Percentiles rank a stretch among this genome's conserved stretches.
Conservation (phyloP, 805 yeast species). For the Lipomyces yamadae region DNA sequence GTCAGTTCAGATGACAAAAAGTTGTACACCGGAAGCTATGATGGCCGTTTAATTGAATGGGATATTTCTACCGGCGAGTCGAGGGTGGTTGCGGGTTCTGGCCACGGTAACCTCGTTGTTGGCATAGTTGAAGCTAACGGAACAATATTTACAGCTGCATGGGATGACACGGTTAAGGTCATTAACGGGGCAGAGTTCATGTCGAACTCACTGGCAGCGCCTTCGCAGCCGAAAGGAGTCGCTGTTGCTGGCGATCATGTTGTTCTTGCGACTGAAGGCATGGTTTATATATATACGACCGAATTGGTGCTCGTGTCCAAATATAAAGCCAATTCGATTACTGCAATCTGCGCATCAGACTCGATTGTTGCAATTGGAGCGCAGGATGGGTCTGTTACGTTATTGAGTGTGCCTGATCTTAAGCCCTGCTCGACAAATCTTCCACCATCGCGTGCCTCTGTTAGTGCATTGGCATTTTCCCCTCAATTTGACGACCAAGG, state of each 20-base stretch:
- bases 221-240: slow-evolving; percentile 58
- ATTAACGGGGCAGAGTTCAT: slow-evolving; percentile 44
- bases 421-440: slow-evolving; percentile 32
- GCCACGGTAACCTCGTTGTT: slow-evolving; percentile 71
- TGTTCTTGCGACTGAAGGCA: slow-evolving; percentile 53
- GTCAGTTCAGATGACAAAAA: slow-evolving; percentile 27
- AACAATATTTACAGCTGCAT: slow-evolving; percentile 64
- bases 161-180: slow-evolving; percentile 81
- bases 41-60: slow-evolving; percentile 77
- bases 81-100: slow-evolving; percentile 47
- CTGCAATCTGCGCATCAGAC: slow-evolving; percentile 27
- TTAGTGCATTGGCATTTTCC: slow-evolving; percentile 48
- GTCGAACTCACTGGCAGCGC: slow-evolving; percentile 47
- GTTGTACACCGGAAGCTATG: slow-evolving; percentile 72
- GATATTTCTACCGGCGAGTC: slow-evolving; percentile 48
- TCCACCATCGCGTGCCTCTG: slow-evolving; percentile 61
- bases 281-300: slow-evolving; percentile 13
- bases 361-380: slow-evolving; percentile 34
- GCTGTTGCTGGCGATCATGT: slow-evolving; percentile 47
- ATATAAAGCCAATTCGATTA: slow-evolving; percentile 18
- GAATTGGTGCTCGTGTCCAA: slow-evolving; percentile 9
- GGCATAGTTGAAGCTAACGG: slow-evolving; percentile 52
- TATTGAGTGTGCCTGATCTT: slow-evolving; percentile 47
- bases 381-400: slow-evolving; percentile 24
- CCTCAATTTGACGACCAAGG: slow-evolving; percentile 23